Evolutionary conservation across 2,329 filamentous ascomycete species (phyloP).

Genomic region (Conoideocrella luteorostrata): DNA sequence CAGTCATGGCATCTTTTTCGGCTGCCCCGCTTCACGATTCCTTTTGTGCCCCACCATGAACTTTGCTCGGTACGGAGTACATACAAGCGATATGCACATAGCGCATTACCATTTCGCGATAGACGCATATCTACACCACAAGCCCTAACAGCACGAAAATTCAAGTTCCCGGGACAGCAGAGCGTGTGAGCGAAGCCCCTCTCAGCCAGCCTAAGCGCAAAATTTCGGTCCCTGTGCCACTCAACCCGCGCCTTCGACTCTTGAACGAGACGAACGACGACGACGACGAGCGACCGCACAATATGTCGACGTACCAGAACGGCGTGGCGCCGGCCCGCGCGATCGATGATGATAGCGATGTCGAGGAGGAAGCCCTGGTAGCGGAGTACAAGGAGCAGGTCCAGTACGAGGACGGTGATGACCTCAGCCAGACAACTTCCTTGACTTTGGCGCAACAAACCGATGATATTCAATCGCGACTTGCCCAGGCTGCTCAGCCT

Average conservation of each 20-base stretch:
- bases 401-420: conserved; percentile 80
- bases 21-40: conserved; percentile 21
- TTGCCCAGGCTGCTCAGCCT: conserved; percentile 86
- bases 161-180: conserved; percentile 12
- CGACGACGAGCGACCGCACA: conserved; percentile 23
- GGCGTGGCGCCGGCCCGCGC: conserved; percentile 53
- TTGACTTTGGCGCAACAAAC: conserved; percentile 65
- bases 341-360: conserved; percentile 79
- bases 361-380: conserved; percentile 91
- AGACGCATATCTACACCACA: conserved; percentile 27
- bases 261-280: conserved; percentile 22
- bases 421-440: conserved; percentile 68
- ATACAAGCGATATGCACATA: conserved; percentile 22
- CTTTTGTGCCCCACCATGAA: conserved; percentile 13
- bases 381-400: conserved; percentile 96
- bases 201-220: conserved; percentile 26
- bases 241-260: conserved; percentile 14
- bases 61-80: conserved; percentile 20
- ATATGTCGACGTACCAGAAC: conserved; percentile 58
- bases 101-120: conserved; percentile 12
- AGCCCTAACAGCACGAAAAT: conserved; percentile 34
- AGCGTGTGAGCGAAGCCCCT: conserved; percentile 18
- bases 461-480: conserved; percentile 88
- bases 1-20: conserved; percentile 3
- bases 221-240: conserved; percentile 29